These are phyloP conservation scores for Dalbergia cultrata DNA, from an alignment of 306 rosid genomes.

Conservation along the genomic window DNA sequence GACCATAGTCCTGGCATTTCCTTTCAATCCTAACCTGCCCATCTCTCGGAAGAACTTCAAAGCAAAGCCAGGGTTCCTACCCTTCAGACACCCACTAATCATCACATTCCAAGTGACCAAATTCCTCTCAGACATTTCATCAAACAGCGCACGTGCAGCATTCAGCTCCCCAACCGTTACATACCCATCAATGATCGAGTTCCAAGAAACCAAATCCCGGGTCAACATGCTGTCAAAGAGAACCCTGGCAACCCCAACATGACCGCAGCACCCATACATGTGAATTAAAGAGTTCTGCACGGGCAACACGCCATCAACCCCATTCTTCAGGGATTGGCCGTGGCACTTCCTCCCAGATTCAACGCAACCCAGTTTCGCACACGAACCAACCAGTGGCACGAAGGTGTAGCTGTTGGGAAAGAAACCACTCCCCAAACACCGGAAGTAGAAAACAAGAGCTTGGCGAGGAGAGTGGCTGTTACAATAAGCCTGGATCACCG, in stretches of 20 bases:
- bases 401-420: slow-evolving; percentile 68
- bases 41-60: slow-evolving; percentile 72
- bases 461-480: slow-evolving; percentile 49
- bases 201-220: slow-evolving; percentile 76
- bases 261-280: slow-evolving; percentile 68
- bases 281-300: slow-evolving; percentile 73
- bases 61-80: slow-evolving; percentile 68
- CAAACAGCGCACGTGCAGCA: slow-evolving; percentile 64
- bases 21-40: slow-evolving; percentile 61
- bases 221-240: slow-evolving; percentile 60
- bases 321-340: slow-evolving; percentile 70
- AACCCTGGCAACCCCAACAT: slow-evolving; percentile 52
- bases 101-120: slow-evolving; percentile 73
- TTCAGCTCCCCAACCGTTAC: slow-evolving; percentile 51
- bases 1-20: slow-evolving; percentile 64
- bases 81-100: slow-evolving; percentile 68
- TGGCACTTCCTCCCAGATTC: slow-evolving; percentile 63
- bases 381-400: slow-evolving; percentile 64
- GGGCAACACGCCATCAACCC: slow-evolving; percentile 57
- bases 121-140: slow-evolving; percentile 67
- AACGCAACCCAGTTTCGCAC: slow-evolving; percentile 57
- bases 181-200: slow-evolving; percentile 61
- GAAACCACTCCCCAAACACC: slow-evolving; percentile 51
- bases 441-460: slow-evolving; percentile 61
- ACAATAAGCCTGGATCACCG: slow-evolving; percentile 63